A percentile compares a stretch with the other conserved stretches of the same genome.
These are phyloP conservation scores for Puccinia horiana DNA, from an alignment of 1,284 basidiomycete genomes.

Conservation along the genomic window DNA sequence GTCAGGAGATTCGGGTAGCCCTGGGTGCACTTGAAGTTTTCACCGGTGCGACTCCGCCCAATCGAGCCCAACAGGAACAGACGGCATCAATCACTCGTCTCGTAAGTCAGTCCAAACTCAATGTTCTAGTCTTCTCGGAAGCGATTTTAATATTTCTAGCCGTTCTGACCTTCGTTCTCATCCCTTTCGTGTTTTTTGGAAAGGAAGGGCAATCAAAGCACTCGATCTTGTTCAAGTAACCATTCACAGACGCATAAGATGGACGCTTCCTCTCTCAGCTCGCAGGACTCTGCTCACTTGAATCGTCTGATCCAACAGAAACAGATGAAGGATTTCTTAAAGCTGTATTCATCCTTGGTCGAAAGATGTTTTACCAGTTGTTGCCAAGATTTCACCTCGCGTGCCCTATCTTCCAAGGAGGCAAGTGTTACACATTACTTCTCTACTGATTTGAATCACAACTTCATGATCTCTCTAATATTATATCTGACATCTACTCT, in stretches of 20 bases:
- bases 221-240: neutral
- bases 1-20: too few species aligned
- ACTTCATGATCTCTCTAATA: neutral
- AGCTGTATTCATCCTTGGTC: slow-evolving; percentile 91
- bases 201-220: neutral
- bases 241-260: neutral
- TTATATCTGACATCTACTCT: neutral
- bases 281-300: slow-evolving; percentile 26
- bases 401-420: slow-evolving; percentile 89
- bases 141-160: too few species aligned
- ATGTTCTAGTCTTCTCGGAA: too few species aligned
- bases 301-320: slow-evolving; percentile 42
- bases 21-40: too few species aligned
- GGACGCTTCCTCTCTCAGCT: slow-evolving; percentile 38
- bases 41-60: too few species aligned
- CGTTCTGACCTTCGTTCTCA: too few species aligned
- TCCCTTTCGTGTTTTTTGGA: neutral
- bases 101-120: too few species aligned
- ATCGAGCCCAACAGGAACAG: too few species aligned
- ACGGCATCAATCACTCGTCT: too few species aligned
- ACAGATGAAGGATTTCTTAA: slow-evolving; percentile 97
- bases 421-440: slow-evolving; percentile 61
- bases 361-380: slow-evolving; percentile 94
- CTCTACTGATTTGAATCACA: slow-evolving; percentile 2
- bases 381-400: slow-evolving; percentile 94